Conservation (phyloP, 495 filamentous ascomycete species). For the Acidiella bohemica region DNA sequence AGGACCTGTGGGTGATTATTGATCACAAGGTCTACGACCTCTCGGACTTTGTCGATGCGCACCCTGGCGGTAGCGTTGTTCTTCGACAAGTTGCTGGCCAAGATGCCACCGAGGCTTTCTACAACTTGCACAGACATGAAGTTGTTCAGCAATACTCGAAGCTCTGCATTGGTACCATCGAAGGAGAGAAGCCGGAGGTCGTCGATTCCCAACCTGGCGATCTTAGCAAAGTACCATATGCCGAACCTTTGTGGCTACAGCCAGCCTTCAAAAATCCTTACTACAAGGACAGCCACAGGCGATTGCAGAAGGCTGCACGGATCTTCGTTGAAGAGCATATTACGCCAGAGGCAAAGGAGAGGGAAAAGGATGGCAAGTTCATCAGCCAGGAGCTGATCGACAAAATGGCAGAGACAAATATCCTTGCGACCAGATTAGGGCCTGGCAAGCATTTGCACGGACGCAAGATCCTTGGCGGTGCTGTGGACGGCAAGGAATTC, state of each 20-base stretch:
- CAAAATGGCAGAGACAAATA: slow-evolving; percentile 56
- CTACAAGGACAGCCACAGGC: slow-evolving; percentile 62
- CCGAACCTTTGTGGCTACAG: slow-evolving; percentile 67
- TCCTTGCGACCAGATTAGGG: slow-evolving; percentile 71
- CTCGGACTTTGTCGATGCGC: slow-evolving; percentile 80
- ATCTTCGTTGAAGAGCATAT: slow-evolving; percentile 60
- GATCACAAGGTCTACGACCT: slow-evolving; percentile 89
- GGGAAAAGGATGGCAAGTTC: slow-evolving; percentile 60
- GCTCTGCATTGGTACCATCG: slow-evolving; percentile 63
- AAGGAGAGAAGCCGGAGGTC: slow-evolving; percentile 61
- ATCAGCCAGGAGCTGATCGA: slow-evolving; percentile 69
- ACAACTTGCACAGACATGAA: slow-evolving; percentile 87
- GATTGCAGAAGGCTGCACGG: slow-evolving; percentile 57
- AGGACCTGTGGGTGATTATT: slow-evolving; percentile 58
- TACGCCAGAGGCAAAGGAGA: slow-evolving; percentile 61
- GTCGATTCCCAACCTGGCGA: slow-evolving; percentile 57
- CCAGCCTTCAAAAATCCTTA: slow-evolving; percentile 71
- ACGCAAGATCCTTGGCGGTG: slow-evolving; percentile 51
- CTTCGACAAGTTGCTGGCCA: slow-evolving; percentile 72
- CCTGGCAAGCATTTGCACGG: slow-evolving; percentile 74
- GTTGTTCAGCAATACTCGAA: slow-evolving; percentile 63
- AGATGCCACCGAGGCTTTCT: slow-evolving; percentile 79
- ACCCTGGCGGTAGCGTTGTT: slow-evolving; percentile 60
- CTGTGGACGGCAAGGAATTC: slow-evolving; percentile 64
- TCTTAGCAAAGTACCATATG: slow-evolving; percentile 64